Conservation (phyloP, 2,329 filamentous ascomycete species). For the Aspergillus costaricaensis region DNA sequence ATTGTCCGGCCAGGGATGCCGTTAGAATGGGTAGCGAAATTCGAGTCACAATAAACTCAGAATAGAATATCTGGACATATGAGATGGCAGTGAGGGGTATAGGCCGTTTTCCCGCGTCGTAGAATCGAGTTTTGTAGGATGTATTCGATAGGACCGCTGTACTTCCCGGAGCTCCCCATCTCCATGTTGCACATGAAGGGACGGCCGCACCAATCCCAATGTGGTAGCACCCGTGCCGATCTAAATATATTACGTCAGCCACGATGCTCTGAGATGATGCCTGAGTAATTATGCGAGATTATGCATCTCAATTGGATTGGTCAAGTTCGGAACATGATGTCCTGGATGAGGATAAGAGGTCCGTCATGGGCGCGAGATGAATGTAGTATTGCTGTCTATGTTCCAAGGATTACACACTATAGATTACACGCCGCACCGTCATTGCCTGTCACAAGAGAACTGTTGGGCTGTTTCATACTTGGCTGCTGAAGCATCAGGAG, state of each 20-base stretch:
- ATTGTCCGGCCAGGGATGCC: slow-evolving; percentile 13
- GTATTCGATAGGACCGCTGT: slow-evolving; percentile 4
- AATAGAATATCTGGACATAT: neutral
- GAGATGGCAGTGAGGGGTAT: neutral
- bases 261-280: neutral
- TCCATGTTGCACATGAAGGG: slow-evolving; percentile 25
- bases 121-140: neutral
- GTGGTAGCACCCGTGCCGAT: neutral
- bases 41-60: neutral
- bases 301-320: neutral
- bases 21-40: neutral
- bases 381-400: neutral
- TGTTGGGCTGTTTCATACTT: too few species aligned
- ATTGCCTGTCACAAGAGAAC: neutral
- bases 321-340: neutral
- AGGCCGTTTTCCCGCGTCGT: slow-evolving; percentile 1
- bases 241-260: slow-evolving; percentile 1
- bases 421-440: neutral
- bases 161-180: slow-evolving; percentile 16
- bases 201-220: slow-evolving; percentile 18
- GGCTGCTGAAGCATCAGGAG: neutral
- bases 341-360: neutral
- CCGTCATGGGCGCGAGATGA: neutral
- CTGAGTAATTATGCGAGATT: neutral
- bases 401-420: neutral